phyloP scores from a whole-genome alignment of 2,329 filamentous ascomycete genomes.

The Diaporthe aspalathi region DNA sequence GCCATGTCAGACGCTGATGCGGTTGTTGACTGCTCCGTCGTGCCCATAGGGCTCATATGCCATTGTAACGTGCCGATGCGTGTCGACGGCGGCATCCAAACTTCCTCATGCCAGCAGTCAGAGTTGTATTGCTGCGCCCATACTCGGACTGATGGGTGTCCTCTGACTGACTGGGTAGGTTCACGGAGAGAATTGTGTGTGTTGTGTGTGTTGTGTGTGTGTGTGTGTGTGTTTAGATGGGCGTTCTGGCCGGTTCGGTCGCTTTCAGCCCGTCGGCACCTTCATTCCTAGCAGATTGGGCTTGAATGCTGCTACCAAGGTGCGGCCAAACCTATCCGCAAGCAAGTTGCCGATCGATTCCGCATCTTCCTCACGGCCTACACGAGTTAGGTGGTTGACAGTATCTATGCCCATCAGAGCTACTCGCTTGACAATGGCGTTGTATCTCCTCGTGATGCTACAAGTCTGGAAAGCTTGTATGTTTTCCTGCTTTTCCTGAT shows the following conservation, averaged over 20 bases:
- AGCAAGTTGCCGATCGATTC: slow-evolving; percentile 49
- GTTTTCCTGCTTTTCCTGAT: slow-evolving; percentile 42
- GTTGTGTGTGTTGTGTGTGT: no score
- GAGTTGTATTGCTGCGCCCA: neutral
- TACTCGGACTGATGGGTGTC: neutral
- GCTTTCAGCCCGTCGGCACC: slow-evolving; percentile 14
- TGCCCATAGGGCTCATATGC: neutral
- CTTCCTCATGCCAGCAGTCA: neutral
- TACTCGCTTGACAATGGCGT: slow-evolving; percentile 43
- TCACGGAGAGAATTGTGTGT: neutral
- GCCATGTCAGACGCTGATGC: neutral
- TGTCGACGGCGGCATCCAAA: neutral
- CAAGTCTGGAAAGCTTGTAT: slow-evolving; percentile 41
- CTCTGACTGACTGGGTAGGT: neutral
- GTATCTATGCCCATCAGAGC: slow-evolving; percentile 60
- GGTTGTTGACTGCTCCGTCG: neutral
- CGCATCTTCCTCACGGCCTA: slow-evolving; percentile 55
- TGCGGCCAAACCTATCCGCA: slow-evolving; percentile 45
- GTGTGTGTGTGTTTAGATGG: no score
- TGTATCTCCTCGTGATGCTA: slow-evolving; percentile 32
- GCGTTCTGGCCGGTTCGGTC: neutral
- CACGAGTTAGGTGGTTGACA: slow-evolving; percentile 56
- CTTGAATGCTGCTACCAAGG: slow-evolving; percentile 21
- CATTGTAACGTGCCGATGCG: neutral
- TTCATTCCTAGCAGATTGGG: neutral